Conservation (phyloP, 345 rosid species). For the Populus alba region DNA sequence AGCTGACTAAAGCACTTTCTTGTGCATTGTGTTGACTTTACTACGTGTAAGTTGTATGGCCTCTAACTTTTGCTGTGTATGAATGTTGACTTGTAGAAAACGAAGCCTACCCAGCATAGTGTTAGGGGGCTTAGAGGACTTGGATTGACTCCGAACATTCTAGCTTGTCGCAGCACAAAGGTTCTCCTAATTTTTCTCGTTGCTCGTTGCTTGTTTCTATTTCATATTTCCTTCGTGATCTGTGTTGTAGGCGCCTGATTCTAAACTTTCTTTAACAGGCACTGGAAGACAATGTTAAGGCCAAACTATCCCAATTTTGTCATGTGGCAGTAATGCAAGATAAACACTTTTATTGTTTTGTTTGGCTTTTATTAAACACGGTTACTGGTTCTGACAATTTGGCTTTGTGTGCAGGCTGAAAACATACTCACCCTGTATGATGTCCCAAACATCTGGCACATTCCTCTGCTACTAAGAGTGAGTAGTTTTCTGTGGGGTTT, state of each 20-base stretch:
- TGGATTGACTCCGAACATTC: constrained; percentile 80
- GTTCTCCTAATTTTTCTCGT: constrained; percentile 24
- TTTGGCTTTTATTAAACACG: background rate
- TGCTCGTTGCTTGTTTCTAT: constrained; percentile 17
- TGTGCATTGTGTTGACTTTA: background rate
- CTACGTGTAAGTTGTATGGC: background rate
- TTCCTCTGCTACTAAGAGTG: constrained; percentile 86
- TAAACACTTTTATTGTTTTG: background rate
- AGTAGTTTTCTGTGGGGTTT: constrained; percentile 17
- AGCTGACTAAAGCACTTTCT: background rate
- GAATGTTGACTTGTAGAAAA: constrained; percentile 52
- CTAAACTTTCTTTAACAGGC: constrained; percentile 46
- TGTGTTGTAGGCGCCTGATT: background rate
- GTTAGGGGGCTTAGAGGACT: constrained; percentile 80
- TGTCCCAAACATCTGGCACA: constrained; percentile 94
- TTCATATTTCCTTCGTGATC: background rate
- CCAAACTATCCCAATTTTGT: constrained; percentile 87
- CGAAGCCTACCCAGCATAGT: constrained; percentile 98
- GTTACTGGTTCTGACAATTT: background rate
- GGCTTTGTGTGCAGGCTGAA: constrained; percentile 53
- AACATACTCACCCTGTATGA: constrained; percentile 77
- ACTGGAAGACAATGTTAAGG: constrained; percentile 79
- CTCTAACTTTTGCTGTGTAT: background rate
- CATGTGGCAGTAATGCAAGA: constrained; percentile 65
- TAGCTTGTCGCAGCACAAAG: constrained; percentile 92